Evolutionary conservation across 2,329 filamentous ascomycete genomes (phyloP).

Genomic region (Diaporthe ilicicola): DNA sequence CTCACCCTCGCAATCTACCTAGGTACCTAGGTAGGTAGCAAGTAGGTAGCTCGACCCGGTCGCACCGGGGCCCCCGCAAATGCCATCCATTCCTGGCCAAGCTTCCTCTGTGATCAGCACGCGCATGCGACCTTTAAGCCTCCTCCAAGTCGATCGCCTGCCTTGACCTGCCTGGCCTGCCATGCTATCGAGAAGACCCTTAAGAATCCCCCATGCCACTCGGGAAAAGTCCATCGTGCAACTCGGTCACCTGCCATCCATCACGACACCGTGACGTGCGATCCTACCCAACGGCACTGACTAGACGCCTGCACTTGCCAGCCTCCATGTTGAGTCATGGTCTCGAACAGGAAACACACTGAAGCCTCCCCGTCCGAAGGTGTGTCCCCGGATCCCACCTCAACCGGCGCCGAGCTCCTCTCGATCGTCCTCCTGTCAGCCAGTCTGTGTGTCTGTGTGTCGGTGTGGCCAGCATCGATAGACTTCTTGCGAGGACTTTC

Average conservation of each 20-base stretch:
- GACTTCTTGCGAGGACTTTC: neutral
- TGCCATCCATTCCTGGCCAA: slow-evolving; percentile 11
- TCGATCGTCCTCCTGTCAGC: neutral
- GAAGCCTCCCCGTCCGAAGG: slow-evolving; percentile 1
- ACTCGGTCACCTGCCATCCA: slow-evolving; percentile 21
- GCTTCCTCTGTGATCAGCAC: slow-evolving; percentile 15
- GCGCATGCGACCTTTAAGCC: slow-evolving; percentile 23
- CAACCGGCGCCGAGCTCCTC: slow-evolving; percentile 12
- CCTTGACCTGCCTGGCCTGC: slow-evolving; percentile 10
- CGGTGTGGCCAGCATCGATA: slow-evolving; percentile 20
- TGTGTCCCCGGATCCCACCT: slow-evolving; percentile 4
- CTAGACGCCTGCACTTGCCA: slow-evolving; percentile 3
- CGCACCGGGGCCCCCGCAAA: slow-evolving; percentile 1
- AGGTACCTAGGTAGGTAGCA: too few species aligned
- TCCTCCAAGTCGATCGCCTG: slow-evolving; percentile 14
- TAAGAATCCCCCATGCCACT: slow-evolving; percentile 4
- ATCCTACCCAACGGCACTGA: slow-evolving; percentile 6
- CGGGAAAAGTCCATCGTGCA: slow-evolving; percentile 7
- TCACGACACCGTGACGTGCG: neutral
- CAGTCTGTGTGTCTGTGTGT: neutral
- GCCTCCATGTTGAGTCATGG: neutral
- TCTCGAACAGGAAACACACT: slow-evolving; percentile 8
- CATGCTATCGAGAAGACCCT: neutral
- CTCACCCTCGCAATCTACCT: neutral
- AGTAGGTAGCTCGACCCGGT: too few species aligned